Evolutionary conservation across 306 rosid genomes (phyloP).

Genomic region (Rosa lucieae): DNA sequence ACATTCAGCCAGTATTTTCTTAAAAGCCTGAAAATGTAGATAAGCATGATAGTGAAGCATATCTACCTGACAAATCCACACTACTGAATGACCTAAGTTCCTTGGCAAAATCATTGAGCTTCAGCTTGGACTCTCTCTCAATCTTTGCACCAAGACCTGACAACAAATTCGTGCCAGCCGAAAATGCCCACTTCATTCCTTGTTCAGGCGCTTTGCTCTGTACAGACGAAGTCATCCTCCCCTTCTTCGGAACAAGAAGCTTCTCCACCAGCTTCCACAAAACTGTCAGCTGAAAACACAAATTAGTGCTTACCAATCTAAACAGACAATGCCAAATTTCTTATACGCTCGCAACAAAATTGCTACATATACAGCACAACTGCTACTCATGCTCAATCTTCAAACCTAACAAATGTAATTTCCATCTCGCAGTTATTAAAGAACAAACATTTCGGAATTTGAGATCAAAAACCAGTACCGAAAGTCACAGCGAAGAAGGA

Average conservation of each 20-base stretch:
- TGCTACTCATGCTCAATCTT: not conserved
- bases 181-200: constrained; percentile 79
- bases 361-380: not conserved
- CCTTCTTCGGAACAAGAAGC: constrained; percentile 57
- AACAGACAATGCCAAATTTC: constrained; percentile 13
- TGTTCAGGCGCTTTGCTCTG: constrained; percentile 54
- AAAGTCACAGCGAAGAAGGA: constrained; percentile 57
- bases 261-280: constrained; percentile 92
- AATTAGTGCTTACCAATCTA: constrained; percentile 54
- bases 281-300: constrained; percentile 84
- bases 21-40: not conserved
- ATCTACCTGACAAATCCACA: constrained; percentile 90
- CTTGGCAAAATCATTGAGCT: constrained; percentile 86
- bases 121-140: constrained; percentile 81
- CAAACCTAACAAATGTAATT: not conserved
- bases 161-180: constrained; percentile 74
- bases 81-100: constrained; percentile 77
- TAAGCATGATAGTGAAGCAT: constrained; percentile 5
- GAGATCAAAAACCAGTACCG: constrained; percentile 45
- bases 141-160: constrained; percentile 71
- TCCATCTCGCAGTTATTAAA: not conserved
- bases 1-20: not conserved
- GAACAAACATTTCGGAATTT: not conserved
- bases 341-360: not conserved
- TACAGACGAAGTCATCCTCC: constrained; percentile 40